A percentile compares a stretch with the other conserved stretches of the same genome.
These are phyloP conservation scores for Kwoniella botswanensis DNA, from an alignment of 768 basidiomycete species.

Conservation along the genomic window DNA sequence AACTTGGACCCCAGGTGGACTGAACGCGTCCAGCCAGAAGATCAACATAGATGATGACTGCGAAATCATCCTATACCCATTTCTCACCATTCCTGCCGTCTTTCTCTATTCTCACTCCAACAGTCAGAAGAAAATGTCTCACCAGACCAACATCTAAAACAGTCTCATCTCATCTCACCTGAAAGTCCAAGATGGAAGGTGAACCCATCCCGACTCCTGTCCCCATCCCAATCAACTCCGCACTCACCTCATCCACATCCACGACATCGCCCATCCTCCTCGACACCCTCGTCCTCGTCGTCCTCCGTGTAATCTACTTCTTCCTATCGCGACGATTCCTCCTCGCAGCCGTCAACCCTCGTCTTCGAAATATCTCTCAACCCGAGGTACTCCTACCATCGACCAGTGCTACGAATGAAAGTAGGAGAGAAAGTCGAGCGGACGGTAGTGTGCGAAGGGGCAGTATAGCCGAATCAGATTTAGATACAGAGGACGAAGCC, in stretches of 20 bases:
- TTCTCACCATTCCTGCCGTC: background rate
- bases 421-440: constrained; percentile 1
- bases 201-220: background rate
- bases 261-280: constrained; percentile 39
- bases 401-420: background rate
- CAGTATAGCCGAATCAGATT: constrained; percentile 5
- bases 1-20: background rate
- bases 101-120: background rate
- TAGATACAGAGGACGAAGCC: constrained; percentile 27
- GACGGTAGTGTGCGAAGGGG: background rate
- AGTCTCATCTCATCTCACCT: background rate
- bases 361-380: constrained; percentile 49
- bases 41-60: too few relatives aligned
- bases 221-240: background rate
- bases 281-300: constrained; percentile 48
- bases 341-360: constrained; percentile 45
- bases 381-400: constrained; percentile 27
- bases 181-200: background rate
- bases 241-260: background rate
- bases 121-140: background rate
- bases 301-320: constrained; percentile 43
- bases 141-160: background rate
- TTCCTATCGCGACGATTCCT: constrained; percentile 52
- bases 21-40: too few relatives aligned
- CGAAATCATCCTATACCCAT: background rate